Conservation (phyloP, 306 rosid species). For the Casuarina equisetifolia region DNA sequence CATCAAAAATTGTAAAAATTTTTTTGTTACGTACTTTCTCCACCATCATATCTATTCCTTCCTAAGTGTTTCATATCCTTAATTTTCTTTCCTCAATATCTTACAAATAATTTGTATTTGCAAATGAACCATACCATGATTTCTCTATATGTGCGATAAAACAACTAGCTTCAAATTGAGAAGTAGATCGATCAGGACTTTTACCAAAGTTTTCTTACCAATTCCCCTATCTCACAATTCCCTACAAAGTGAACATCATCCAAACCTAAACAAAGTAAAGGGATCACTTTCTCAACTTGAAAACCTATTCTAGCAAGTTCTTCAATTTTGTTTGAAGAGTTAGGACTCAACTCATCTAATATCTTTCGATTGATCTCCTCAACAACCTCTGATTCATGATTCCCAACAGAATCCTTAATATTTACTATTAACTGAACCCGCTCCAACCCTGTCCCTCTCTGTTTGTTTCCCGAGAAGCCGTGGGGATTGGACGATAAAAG, state of each 20-base stretch:
- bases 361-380: too few relatives aligned
- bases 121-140: not conserved
- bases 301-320: too few relatives aligned
- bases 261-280: too few relatives aligned
- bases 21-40: not conserved
- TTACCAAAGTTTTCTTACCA: too few relatives aligned
- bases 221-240: too few relatives aligned
- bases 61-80: too few relatives aligned
- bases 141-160: not conserved
- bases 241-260: too few relatives aligned
- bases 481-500: not conserved
- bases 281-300: too few relatives aligned
- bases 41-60: not conserved
- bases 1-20: not conserved
- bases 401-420: not conserved
- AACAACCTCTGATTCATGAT: too few relatives aligned
- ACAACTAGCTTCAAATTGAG: not conserved
- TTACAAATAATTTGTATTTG: not conserved
- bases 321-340: too few relatives aligned
- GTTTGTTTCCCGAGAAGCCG: not conserved
- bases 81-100: not conserved
- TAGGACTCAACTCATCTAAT: too few relatives aligned
- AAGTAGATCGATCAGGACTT: too few relatives aligned
- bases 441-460: not conserved
- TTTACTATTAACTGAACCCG: not conserved